Base-by-base conservation (phyloP, 768 basidiomycete genomes). In the Mrakia frigida region DNA sequence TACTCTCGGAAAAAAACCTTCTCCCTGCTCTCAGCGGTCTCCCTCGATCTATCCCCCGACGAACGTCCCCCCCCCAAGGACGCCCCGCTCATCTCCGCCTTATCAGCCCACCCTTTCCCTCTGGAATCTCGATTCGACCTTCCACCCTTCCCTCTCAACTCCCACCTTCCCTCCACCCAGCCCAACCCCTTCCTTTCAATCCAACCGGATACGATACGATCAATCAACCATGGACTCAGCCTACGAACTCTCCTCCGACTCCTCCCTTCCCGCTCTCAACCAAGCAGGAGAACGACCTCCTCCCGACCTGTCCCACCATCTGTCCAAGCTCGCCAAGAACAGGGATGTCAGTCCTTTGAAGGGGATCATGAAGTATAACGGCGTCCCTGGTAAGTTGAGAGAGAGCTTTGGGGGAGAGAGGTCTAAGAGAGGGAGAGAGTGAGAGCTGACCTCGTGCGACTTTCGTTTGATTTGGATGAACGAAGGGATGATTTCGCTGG, bases 271-370 rank as follows among this genome's bases (percentile, higher is more conserved):
- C 11, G 23, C 56, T 6, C 25, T 28, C 56, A 56, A 28, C 16
- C 50, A 25, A 21, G 46, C 3, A 3, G 25, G n/a, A 56, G 4
- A 6, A 6, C 25, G n/a, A 13, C 28, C 56, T 25, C 56, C 56
- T 56, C 63, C 63, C 28, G 69, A 70, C 39, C 69, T 70, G 11
- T 43, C 69, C 13, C 69, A 70, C 69, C 69, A 70, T n/a, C 31
- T 70, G 1, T 46, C 41, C n/a, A 46, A 39, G 39, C 69, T 70
- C 33, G 69, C 39, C 16, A 28, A 13, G 43, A 31, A 39, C 33
- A 39, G 69, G 43, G 39, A 70, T 21, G 50, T 31, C 31, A 35
- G 33, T 23, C 69, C 69, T 41, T 31, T 70, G 23, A 70, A 70
- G 69, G 69, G 69, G 35, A 70, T 70, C 25, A 56, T 56, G 56